These are phyloP conservation scores for Apiospora aurea DNA, from an alignment of 2,329 filamentous ascomycete species.

Conservation along the genomic window DNA sequence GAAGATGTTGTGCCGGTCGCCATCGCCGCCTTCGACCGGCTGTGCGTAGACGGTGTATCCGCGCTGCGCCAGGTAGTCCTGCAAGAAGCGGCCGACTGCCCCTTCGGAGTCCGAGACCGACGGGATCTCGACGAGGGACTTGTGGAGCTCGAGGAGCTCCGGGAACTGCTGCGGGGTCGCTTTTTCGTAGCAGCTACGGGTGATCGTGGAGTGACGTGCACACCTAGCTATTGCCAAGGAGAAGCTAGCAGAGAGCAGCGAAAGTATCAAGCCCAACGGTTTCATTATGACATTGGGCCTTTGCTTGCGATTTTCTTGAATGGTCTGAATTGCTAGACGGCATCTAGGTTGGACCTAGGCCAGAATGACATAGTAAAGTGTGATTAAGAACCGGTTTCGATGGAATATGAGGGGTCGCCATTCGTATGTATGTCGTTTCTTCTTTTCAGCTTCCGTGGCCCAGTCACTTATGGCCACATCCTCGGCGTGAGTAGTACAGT, in stretches of 20 bases:
- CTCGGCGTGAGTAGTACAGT: not conserved
- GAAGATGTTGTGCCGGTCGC: constrained; percentile 61
- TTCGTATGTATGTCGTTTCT: too few relatives aligned
- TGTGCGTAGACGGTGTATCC: not conserved
- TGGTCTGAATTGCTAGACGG: too few relatives aligned
- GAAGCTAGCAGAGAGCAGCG: not conserved
- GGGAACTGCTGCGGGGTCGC: not conserved
- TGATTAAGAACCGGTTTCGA: too few relatives aligned
- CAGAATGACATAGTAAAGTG: too few relatives aligned
- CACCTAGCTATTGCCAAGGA: not conserved
- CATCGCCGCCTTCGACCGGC: not conserved
- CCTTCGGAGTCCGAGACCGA: not conserved
- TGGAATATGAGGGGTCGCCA: not conserved
- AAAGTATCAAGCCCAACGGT: not conserved
- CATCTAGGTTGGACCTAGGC: too few relatives aligned
- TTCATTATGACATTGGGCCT: not conserved
- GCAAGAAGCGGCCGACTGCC: not conserved
- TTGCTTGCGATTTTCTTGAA: too few relatives aligned
- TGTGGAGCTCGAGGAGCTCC: not conserved
- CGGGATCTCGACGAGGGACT: constrained; percentile 11
- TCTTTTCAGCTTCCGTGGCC: not conserved
- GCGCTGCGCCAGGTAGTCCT: not conserved
- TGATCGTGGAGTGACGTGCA: not conserved
- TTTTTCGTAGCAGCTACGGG: not conserved
- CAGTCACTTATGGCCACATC: not conserved